phyloP scores from a whole-genome alignment of 2,329 filamentous ascomycete species.

The Dactylellina sp. region DNA sequence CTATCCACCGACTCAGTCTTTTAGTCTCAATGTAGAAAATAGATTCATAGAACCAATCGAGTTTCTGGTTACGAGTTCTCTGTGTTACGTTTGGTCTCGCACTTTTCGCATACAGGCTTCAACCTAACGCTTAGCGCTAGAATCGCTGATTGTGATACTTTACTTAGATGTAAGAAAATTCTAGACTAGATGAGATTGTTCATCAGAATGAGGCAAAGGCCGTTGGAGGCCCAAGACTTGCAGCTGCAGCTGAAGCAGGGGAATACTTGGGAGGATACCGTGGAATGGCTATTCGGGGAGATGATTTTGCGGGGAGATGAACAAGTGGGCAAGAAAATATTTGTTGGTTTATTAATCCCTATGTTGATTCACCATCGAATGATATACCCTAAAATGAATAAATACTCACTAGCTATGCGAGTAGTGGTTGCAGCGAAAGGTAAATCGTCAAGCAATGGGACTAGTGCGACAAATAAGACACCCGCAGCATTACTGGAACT shows the following conservation, averaged over 20 bases:
- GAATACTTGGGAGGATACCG: conserved; percentile 21
- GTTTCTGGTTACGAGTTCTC: conserved; percentile 33
- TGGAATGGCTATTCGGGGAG: conserved; percentile 21
- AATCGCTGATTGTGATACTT: conserved; percentile 37
- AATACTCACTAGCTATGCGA: background rate
- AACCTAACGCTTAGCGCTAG: conserved; percentile 43
- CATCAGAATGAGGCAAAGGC: conserved; percentile 37
- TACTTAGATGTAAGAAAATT: conserved; percentile 22
- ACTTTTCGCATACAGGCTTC: conserved; percentile 35
- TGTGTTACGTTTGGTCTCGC: conserved; percentile 37
- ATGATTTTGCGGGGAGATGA: conserved; percentile 25
- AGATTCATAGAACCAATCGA: conserved; percentile 32
- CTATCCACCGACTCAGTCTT: conserved; percentile 7
- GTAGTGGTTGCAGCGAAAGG: conserved; percentile 49
- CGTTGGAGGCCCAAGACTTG: conserved; percentile 37
- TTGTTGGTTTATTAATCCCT: conserved; percentile 35
- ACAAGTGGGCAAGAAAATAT: conserved; percentile 37
- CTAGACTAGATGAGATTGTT: conserved; percentile 33
- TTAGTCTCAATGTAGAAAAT: conserved; percentile 17
- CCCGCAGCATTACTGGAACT: conserved; percentile 38
- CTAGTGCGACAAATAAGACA: conserved; percentile 29
- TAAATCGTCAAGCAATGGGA: conserved; percentile 42
- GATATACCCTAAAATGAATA: no score
- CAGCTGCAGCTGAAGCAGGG: conserved; percentile 43
- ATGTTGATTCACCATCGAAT: no score